Percentiles rank a stretch among this genome's conserved stretches.
These are phyloP conservation scores for Meyerozyma athensensis DNA, from an alignment of 1,139 yeast species.

Conservation along the genomic window DNA sequence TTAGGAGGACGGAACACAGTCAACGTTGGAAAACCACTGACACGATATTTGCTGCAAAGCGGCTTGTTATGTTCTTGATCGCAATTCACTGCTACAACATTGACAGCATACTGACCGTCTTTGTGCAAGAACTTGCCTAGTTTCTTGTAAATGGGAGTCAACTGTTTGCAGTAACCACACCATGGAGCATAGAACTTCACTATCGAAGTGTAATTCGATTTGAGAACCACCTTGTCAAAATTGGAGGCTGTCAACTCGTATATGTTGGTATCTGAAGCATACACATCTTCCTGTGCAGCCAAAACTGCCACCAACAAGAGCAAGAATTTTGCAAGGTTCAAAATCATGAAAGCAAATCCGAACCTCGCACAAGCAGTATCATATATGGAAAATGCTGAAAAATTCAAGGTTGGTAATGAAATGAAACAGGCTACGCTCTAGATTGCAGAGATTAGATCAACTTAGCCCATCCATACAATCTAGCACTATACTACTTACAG, in stretches of 20 bases:
- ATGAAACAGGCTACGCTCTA: too few species aligned
- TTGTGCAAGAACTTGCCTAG: slow-evolving; percentile 54
- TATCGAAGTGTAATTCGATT: slow-evolving; percentile 71
- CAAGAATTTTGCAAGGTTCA: background rate
- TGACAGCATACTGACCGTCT: slow-evolving; percentile 50
- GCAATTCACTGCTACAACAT: slow-evolving; percentile 86
- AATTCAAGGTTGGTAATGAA: too few species aligned
- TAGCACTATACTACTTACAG: background rate
- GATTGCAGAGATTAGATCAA: too few species aligned
- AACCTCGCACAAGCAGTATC: background rate
- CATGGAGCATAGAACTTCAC: slow-evolving; percentile 97
- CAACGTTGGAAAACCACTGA: slow-evolving; percentile 79
- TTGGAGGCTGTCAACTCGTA: slow-evolving; percentile 52
- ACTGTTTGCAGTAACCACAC: slow-evolving; percentile 78
- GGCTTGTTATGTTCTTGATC: slow-evolving; percentile 63
- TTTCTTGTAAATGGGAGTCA: slow-evolving; percentile 54
- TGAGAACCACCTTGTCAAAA: slow-evolving; percentile 61
- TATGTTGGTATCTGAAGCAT: slow-evolving; percentile 44
- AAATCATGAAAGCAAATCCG: background rate
- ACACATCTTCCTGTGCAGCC: slow-evolving; percentile 17
- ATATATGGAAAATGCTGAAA: background rate
- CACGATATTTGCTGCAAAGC: slow-evolving; percentile 61
- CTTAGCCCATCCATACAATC: too few species aligned
- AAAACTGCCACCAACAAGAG: background rate
- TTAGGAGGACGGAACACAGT: slow-evolving; percentile 83